phyloP scores from a whole-genome alignment of 768 basidiomycete species.

The Xerocomellus chrysenteron region DNA sequence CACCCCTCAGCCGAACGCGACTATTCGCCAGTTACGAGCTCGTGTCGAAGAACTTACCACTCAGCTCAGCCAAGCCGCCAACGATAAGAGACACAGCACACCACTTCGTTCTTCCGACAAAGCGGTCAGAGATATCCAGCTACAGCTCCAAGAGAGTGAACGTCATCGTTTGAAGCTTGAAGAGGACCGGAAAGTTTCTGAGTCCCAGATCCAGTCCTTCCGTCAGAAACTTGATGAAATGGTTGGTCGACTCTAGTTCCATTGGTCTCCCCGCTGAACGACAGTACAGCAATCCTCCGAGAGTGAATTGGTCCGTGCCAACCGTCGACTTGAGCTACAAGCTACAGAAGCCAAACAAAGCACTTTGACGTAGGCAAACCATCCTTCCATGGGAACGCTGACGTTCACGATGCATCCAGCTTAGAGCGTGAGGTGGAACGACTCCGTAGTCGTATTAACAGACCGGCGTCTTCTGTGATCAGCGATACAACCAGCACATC shows the following conservation, averaged over 20 bases:
- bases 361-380: constrained; percentile 54
- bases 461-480: constrained; percentile 46
- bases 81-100: constrained; percentile 38
- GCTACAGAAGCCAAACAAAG: constrained; percentile 72
- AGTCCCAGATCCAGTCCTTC: constrained; percentile 55
- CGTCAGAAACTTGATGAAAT: constrained; percentile 59
- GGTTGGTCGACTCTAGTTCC: constrained; percentile 41
- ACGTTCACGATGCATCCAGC: constrained; percentile 31
- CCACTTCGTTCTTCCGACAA: constrained; percentile 47
- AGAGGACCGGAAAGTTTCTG: constrained; percentile 61
- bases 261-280: constrained; percentile 1
- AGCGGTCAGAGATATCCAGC: constrained; percentile 48
- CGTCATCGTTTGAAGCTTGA: constrained; percentile 61
- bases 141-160: constrained; percentile 59
- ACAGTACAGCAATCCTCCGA: constrained; percentile 64
- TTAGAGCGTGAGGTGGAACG: constrained; percentile 70
- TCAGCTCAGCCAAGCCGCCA: constrained; percentile 43
- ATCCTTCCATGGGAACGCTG: neutral
- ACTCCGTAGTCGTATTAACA: constrained; percentile 60
- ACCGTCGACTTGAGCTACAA: constrained; percentile 76
- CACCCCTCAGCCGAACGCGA: constrained; percentile 55
- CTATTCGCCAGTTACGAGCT: constrained; percentile 60
- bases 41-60: constrained; percentile 68
- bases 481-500: constrained; percentile 22
- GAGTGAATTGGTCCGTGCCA: constrained; percentile 63